Percentiles rank a stretch among this genome's conserved stretches.
phyloP scores from a whole-genome alignment of 805 yeast species.

The Zygoascus ofunaensis region DNA sequence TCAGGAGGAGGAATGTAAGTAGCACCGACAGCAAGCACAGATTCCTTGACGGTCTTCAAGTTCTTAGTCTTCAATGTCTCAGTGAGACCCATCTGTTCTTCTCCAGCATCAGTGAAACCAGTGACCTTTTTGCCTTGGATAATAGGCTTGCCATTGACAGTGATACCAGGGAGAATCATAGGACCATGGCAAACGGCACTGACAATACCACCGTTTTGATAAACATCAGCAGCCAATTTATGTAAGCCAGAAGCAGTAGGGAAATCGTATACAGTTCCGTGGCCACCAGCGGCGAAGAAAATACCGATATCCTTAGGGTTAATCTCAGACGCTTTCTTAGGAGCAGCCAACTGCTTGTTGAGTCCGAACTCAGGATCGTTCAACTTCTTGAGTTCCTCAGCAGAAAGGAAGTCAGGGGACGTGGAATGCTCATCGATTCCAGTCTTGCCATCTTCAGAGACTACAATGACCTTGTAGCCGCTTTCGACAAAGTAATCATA shows the following conservation, averaged over 20 bases:
- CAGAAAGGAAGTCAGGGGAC: slow-evolving; percentile 33
- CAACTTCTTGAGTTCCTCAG: slow-evolving; percentile 35
- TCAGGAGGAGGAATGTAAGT: slow-evolving; percentile 41
- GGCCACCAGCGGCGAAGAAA: slow-evolving; percentile 60
- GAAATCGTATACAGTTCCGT: slow-evolving; percentile 51
- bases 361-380: slow-evolving; percentile 35
- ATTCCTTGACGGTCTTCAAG: slow-evolving; percentile 32
- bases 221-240: slow-evolving; percentile 38
- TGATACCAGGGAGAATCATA: slow-evolving; percentile 43
- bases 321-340: slow-evolving; percentile 43
- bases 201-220: slow-evolving; percentile 45
- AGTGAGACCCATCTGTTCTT: slow-evolving; percentile 28
- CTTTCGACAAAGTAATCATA: slow-evolving; percentile 38
- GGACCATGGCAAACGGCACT: slow-evolving; percentile 67
- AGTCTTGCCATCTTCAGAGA: slow-evolving; percentile 48
- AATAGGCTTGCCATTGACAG: slow-evolving; percentile 39
- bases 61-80: slow-evolving; percentile 24
- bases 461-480: slow-evolving; percentile 47
- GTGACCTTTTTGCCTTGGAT: slow-evolving; percentile 47
- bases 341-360: slow-evolving; percentile 30
- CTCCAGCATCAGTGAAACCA: slow-evolving; percentile 54
- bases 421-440: slow-evolving; percentile 54
- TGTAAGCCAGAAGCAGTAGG: slow-evolving; percentile 43
- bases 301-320: slow-evolving; percentile 42
- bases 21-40: slow-evolving; percentile 36